A percentile compares a stretch with the other conserved stretches of the same genome.
phyloP scores from a whole-genome alignment of 1,284 basidiomycete species.

The Neonothopanus nambi region DNA sequence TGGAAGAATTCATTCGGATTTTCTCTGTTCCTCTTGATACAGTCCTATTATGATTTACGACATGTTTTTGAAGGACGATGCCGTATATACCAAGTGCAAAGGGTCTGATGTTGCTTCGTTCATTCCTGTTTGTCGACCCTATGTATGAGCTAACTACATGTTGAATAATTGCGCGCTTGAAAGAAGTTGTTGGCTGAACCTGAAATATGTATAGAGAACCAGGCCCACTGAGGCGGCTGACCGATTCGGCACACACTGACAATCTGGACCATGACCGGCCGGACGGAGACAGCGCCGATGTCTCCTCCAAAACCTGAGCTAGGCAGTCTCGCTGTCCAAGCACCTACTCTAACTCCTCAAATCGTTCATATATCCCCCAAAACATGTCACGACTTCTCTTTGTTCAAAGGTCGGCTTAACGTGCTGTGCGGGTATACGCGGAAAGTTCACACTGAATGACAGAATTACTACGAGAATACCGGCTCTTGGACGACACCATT shows the following conservation, averaged over 20 bases:
- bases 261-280: background rate
- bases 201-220: too few species aligned
- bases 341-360: constrained; percentile 56
- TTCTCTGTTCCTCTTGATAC: background rate
- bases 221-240: background rate
- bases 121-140: background rate
- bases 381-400: constrained; percentile 77
- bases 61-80: background rate
- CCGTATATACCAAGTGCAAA: background rate
- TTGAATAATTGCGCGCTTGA: too few species aligned
- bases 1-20: constrained; percentile 1
- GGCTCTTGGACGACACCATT: constrained; percentile 82
- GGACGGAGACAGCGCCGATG: constrained; percentile 31
- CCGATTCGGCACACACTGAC: background rate
- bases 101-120: background rate
- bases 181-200: too few species aligned
- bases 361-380: constrained; percentile 64
- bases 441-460: constrained; percentile 17
- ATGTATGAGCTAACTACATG: too few species aligned
- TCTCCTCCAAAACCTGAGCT: constrained; percentile 51
- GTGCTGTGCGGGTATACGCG: constrained; percentile 7
- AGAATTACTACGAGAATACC: constrained; percentile 87
- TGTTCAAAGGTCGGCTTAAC: constrained; percentile 73
- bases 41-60: background rate
- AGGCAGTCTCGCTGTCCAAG: constrained; percentile 70